Evolutionary conservation across 1,284 basidiomycete species (phyloP).

Genomic region (Cryptococcus hybrid): DNA sequence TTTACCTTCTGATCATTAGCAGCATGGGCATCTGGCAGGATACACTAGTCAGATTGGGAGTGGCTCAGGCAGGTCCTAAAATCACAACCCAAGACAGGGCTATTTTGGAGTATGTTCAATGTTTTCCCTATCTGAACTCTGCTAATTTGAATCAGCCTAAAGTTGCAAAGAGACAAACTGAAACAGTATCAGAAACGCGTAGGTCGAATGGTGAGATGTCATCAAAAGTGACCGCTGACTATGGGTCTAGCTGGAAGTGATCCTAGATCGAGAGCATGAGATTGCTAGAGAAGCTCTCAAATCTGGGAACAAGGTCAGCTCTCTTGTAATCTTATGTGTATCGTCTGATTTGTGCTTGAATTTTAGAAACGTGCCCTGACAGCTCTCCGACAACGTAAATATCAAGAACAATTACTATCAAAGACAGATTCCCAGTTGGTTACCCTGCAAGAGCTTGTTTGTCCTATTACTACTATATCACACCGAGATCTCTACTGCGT

Average conservation of each 20-base stretch:
- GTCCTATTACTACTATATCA: conserved; percentile 28
- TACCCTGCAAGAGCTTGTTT: conserved; percentile 83
- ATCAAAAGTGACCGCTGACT: no score
- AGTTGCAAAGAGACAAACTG: conserved; percentile 92
- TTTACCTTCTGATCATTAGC: no score
- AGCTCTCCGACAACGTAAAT: conserved; percentile 84
- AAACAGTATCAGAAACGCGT: conserved; percentile 95
- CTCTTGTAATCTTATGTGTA: background rate
- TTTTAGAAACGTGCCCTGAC: conserved; percentile 64
- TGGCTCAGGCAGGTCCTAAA: conserved; percentile 75
- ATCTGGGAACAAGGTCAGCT: conserved; percentile 70
- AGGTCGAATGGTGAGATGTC: conserved; percentile 18
- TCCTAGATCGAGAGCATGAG: conserved; percentile 83
- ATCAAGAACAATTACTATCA: conserved; percentile 80
- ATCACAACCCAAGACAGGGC: conserved; percentile 92
- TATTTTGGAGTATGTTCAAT: conserved; percentile 74
- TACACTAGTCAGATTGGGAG: conserved; percentile 43
- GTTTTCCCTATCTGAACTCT: conserved; percentile 2
- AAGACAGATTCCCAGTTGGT: conserved; percentile 91
- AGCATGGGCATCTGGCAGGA: conserved; percentile 40
- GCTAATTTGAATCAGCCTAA: conserved; percentile 60
- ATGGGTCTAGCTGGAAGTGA: conserved; percentile 56
- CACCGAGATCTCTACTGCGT: background rate
- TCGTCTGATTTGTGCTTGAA: background rate
- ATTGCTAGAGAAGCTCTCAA: conserved; percentile 82